These are phyloP conservation scores for Jaapia argillacea DNA, from an alignment of 768 basidiomycete genomes.

Conservation along the genomic window DNA sequence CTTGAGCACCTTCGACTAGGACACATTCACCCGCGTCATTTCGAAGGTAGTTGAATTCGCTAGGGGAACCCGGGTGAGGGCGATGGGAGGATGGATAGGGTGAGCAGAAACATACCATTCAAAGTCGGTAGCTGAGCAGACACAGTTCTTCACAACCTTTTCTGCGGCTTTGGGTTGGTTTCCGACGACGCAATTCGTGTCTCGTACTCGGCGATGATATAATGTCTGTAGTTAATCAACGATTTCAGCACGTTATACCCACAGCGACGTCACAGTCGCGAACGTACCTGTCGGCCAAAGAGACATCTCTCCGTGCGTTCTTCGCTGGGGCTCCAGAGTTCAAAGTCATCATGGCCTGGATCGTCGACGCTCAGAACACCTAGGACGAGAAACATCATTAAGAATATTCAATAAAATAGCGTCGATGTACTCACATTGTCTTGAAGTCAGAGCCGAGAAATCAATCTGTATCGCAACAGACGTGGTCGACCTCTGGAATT, in stretches of 20 bases:
- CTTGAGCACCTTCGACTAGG: conserved; percentile 55
- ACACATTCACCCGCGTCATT: conserved; percentile 67
- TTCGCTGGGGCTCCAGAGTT: conserved; percentile 93
- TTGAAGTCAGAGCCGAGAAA: conserved; percentile 67
- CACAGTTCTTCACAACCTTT: conserved; percentile 57
- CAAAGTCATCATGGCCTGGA: conserved; percentile 85
- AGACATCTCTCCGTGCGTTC: conserved; percentile 81
- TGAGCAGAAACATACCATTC: conserved; percentile 87
- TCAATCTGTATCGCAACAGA: conserved; percentile 80
- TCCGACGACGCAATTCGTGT: conserved; percentile 80
- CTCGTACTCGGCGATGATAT: conserved; percentile 82
- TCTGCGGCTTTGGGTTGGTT: conserved; percentile 42
- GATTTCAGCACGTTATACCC: background rate
- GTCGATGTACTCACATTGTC: conserved; percentile 50
- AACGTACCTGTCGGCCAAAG: conserved; percentile 77
- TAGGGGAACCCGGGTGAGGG: too few relatives aligned
- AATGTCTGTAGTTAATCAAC: conserved; percentile 43
- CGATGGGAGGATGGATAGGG: background rate
- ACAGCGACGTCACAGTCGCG: too few relatives aligned
- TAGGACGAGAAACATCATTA: conserved; percentile 18
- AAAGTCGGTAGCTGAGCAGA: conserved; percentile 70
- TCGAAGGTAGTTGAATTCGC: conserved; percentile 88
- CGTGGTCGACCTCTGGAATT: conserved; percentile 31
- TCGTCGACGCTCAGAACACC: conserved; percentile 62
- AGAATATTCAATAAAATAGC: conserved; percentile 3